Percentiles rank a stretch among this genome's conserved stretches.
Conservation (phyloP, 768 basidiomycete genomes). For the Termitomyces sp. region DNA sequence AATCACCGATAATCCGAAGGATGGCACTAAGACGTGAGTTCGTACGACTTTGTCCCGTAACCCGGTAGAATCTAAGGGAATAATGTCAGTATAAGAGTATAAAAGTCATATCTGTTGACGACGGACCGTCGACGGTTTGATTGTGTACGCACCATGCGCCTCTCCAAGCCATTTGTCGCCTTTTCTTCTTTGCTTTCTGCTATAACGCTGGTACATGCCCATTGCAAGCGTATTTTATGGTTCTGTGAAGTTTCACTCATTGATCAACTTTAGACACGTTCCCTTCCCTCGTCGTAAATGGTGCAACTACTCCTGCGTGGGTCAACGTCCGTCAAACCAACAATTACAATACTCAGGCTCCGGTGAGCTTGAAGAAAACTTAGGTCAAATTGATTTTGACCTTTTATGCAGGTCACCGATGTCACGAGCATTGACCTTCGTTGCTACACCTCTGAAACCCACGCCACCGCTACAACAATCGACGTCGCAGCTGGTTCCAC, state of each 20-base stretch:
- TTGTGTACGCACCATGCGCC: slow-evolving; percentile 6
- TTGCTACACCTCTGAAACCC: slow-evolving; percentile 41
- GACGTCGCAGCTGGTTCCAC: slow-evolving; percentile 41
- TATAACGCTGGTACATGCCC: slow-evolving; percentile 6
- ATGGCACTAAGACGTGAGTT: background rate
- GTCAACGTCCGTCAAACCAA: slow-evolving; percentile 41
- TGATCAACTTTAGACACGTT: slow-evolving; percentile 35
- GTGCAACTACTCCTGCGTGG: slow-evolving; percentile 35
- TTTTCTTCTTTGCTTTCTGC: slow-evolving; percentile 7
- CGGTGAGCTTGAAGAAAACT: slow-evolving; percentile 19
- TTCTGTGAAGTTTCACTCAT: background rate
- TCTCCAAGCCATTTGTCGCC: slow-evolving; percentile 4
- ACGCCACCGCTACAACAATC: slow-evolving; percentile 38
- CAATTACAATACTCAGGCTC: slow-evolving; percentile 39
- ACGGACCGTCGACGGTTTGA: background rate
- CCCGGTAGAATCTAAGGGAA: background rate
- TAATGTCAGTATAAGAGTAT: background rate
- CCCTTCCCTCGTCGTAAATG: slow-evolving; percentile 38
- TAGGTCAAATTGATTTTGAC: background rate
- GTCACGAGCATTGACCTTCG: slow-evolving; percentile 45
- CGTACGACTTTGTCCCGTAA: background rate
- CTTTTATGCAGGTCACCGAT: slow-evolving; percentile 31
- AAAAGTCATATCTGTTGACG: too few relatives aligned
- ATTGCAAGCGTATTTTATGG: slow-evolving; percentile 3
- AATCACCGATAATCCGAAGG: background rate